Evolutionary conservation across 257 asterid species (phyloP).

Genomic region (Fraxinus anomala): DNA sequence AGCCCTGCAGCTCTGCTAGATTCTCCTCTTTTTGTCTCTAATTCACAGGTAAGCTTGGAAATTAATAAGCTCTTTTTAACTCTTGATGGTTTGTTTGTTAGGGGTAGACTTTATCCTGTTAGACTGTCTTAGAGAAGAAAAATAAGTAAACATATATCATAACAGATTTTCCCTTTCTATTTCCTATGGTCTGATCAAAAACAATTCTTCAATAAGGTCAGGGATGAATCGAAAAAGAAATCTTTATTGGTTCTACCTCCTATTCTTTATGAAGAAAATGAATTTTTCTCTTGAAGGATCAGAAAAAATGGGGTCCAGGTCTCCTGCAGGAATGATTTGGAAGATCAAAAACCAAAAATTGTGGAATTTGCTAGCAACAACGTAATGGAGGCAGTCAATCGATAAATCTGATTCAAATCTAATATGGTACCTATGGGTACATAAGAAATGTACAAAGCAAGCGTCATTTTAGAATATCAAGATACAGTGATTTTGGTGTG

Average conservation of each 20-base stretch:
- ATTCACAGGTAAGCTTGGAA: conserved; percentile 58
- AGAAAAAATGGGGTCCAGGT: too few species aligned
- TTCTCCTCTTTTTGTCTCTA: conserved; percentile 74
- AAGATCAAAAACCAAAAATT: too few species aligned
- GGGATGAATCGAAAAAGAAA: not conserved
- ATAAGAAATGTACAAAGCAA: not conserved
- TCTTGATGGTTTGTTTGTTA: not conserved
- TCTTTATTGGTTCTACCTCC: not conserved
- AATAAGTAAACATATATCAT: not conserved
- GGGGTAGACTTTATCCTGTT: not conserved
- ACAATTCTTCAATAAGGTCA: not conserved
- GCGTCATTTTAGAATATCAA: not conserved
- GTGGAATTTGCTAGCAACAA: too few species aligned
- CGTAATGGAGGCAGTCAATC: too few species aligned
- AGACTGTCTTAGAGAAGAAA: not conserved
- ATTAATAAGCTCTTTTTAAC: not conserved
- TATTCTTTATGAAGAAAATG: not conserved
- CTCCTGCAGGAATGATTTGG: too few species aligned
- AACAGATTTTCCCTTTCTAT: not conserved
- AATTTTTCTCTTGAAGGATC: too few species aligned
- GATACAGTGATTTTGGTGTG: not conserved
- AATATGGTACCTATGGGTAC: too few species aligned
- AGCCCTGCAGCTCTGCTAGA: conserved; percentile 85
- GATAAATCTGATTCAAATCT: too few species aligned
- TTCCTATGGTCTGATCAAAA: not conserved